These are phyloP conservation scores for bread wheat (Triticum aestivum) DNA, from an alignment of 176 grass and related monocot species.

Conservation along the genomic window DNA sequence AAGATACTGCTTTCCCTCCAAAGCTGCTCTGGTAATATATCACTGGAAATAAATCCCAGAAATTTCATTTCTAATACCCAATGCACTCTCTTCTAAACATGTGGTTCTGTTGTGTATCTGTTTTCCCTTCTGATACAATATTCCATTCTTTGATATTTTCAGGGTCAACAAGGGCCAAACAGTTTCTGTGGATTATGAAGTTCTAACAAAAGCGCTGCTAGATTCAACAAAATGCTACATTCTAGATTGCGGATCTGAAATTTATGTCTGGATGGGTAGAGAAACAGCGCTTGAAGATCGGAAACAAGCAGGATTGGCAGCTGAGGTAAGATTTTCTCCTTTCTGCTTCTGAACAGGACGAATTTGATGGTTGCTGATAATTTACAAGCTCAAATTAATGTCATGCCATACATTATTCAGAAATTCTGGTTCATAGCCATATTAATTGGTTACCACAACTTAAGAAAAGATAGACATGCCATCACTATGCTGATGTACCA, in stretches of 20 bases:
- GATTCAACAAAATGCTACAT: constrained; percentile 90
- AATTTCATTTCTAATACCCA: background rate
- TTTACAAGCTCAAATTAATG: constrained; percentile 17
- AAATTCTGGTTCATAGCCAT: background rate
- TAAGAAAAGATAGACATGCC: background rate
- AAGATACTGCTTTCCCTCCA: constrained; percentile 45
- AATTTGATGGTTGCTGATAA: constrained; percentile 7
- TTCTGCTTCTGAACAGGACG: constrained; percentile 22
- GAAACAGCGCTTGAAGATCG: constrained; percentile 82
- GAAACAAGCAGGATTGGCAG: constrained; percentile 80
- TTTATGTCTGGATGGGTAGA: constrained; percentile 97
- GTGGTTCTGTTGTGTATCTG: constrained; percentile 18
- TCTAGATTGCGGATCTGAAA: constrained; percentile 81
- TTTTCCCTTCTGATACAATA: constrained; percentile 14
- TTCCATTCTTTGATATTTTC: constrained; percentile 14
- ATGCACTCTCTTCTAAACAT: constrained; percentile 4
- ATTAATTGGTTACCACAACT: background rate
- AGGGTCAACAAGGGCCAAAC: constrained; percentile 84
- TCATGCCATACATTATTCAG: background rate
- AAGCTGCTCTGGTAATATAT: constrained; percentile 78
- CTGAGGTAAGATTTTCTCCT: constrained; percentile 60
- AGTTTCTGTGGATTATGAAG: constrained; percentile 52
- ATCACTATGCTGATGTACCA: constrained; percentile 15
- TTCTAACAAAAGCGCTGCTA: constrained; percentile 72
- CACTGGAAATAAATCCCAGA: constrained; percentile 3